Evolutionary conservation across 495 filamentous ascomycete genomes (phyloP), one percentile per base, ranked within the genome.

Genomic region (Pyrenopolyporus hunteri): DNA sequence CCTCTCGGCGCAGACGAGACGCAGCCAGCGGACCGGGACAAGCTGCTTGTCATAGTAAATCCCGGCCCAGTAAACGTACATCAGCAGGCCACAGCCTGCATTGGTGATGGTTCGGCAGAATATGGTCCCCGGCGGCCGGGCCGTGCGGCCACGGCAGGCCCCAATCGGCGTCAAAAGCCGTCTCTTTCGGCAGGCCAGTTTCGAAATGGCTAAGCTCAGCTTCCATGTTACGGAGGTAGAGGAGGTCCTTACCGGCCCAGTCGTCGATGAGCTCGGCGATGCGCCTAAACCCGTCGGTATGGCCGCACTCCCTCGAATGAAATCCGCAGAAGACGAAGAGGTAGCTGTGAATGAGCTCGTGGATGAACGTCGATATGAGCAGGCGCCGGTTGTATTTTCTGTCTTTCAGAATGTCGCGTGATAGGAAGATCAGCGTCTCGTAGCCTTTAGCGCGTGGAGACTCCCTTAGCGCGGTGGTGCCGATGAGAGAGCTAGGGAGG

Each of bases 311-410:
- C 14, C 73, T 60, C 0, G 82, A 80, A 4, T 71, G 59, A 48
- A 84, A 82, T 23, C 83, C 83, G 59, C 78, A 80, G 50, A 68
- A 70, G 39, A 85, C 78, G 55, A 85, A 84, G 29, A 85, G 67
- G 57, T 83, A 85, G 63, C 80, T 78, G 64, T 85, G 83, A 33
- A 84, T 77, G 17, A 83, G 71, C 68, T 85, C 83, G 63, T 85
- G 83, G 48, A 85, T 64, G 50, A 85, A 83, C 2, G 83, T 80
- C 14, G 77, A 80, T 49, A 85, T 82, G 23, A 85, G 74, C 25
- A 85, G 73, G 31, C 77, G 72, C 10, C 80, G 67, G 59, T 80
- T 80, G 66, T 80, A 84, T 31, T 68, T 70, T 26, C 61, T 56
- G 40, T 76, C 70, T 19, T 71, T 67, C 13, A 85, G 74, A 17